These are phyloP conservation scores for Onygenales sp. DNA, from an alignment of 2,329 filamentous ascomycete genomes.

Conservation along the genomic window DNA sequence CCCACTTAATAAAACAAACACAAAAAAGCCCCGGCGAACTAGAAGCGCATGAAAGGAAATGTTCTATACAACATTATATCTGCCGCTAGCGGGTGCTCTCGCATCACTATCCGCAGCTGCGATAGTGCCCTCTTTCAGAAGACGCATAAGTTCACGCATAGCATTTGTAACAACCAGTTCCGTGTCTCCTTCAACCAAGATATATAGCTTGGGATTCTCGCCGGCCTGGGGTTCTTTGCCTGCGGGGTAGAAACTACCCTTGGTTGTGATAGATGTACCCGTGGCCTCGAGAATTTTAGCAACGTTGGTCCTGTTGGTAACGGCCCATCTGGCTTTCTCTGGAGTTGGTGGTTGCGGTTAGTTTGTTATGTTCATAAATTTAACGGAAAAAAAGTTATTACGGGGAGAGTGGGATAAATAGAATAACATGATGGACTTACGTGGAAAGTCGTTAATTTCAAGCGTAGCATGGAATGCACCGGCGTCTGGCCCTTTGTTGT, in stretches of 20 bases:
- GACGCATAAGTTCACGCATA: conserved; percentile 77
- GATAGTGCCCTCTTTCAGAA: conserved; percentile 83
- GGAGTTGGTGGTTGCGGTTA: conserved; percentile 13
- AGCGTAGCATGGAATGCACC: conserved; percentile 94
- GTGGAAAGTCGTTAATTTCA: conserved; percentile 98
- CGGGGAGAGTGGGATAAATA: conserved; percentile 1
- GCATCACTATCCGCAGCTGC: conserved; percentile 81
- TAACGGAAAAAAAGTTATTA: conserved; percentile 7
- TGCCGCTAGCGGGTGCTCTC: conserved; percentile 65
- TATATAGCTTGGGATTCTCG: conserved; percentile 89
- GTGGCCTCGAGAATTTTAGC: conserved; percentile 95
- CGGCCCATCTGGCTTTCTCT: conserved; percentile 94
- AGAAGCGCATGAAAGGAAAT: not conserved
- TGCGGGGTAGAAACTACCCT: conserved; percentile 77
- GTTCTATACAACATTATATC: conserved; percentile 70
- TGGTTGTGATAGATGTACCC: conserved; percentile 92
- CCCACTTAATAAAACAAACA: not conserved
- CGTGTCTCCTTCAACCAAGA: conserved; percentile 93
- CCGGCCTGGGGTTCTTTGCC: conserved; percentile 70
- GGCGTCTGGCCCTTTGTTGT: conserved; percentile 96
- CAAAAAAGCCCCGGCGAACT: not conserved
- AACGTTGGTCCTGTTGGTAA: conserved; percentile 96
- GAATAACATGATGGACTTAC: conserved; percentile 29
- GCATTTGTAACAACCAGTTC: conserved; percentile 85
- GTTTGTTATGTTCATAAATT: not conserved